Evolutionary conservation across 106 monocot genomes (phyloP).

Genomic region (Acorus gramineus): DNA sequence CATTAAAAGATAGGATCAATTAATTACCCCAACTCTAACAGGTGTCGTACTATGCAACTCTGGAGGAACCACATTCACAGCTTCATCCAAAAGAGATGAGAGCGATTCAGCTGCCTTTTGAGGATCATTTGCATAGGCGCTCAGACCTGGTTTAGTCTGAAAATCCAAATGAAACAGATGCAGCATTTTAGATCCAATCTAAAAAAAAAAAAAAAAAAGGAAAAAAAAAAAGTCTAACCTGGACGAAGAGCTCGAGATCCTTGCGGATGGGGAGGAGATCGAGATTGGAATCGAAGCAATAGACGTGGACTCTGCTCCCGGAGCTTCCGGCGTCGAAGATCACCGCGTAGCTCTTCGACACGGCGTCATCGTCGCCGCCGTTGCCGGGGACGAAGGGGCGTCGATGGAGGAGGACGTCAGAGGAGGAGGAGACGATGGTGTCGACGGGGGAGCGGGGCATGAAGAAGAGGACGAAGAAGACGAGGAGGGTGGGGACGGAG

Average conservation of each 20-base stretch:
- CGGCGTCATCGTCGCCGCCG: constrained; percentile 11
- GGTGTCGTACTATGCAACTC: too few relatives aligned
- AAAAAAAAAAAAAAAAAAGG: background rate
- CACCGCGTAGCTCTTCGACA: constrained; percentile 54
- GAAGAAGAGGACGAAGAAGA: constrained; percentile 58
- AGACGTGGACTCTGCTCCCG: constrained; percentile 86
- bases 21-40: too few relatives aligned
- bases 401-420: background rate
- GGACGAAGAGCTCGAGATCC: constrained; percentile 62
- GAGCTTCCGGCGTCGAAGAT: constrained; percentile 90
- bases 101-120: too few relatives aligned
- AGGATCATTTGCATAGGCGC: constrained; percentile 1
- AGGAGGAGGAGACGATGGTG: background rate
- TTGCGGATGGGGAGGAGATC: constrained; percentile 63
- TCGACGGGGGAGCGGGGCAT: constrained; percentile 38
- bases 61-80: too few relatives aligned
- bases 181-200: too few relatives aligned
- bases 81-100: too few relatives aligned
- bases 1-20: background rate
- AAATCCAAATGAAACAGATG: constrained; percentile 13
- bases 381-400: constrained; percentile 5
- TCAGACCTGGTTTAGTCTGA: constrained; percentile 81
- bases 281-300: constrained; percentile 52
- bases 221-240: constrained; percentile 28
- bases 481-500: constrained; percentile 39